A percentile compares a stretch with the other conserved stretches of the same genome.
These are phyloP conservation scores for Jamesozyma rosinii DNA, from an alignment of 805 yeast genomes.

Conservation along the genomic window DNA sequence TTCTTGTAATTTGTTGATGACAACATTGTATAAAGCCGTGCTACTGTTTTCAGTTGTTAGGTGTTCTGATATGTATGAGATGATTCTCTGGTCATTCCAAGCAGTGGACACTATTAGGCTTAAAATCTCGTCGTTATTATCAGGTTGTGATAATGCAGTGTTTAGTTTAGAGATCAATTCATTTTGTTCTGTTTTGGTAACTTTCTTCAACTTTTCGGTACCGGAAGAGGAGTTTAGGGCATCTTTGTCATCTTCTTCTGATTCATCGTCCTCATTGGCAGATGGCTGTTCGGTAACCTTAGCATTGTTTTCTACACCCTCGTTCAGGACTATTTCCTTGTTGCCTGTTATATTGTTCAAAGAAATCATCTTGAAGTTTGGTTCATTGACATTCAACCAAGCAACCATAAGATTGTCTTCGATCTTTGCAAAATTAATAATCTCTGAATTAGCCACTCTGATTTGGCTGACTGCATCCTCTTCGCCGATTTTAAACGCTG, in stretches of 20 bases:
- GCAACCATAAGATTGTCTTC: slow-evolving; percentile 24
- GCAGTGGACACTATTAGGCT: slow-evolving; percentile 14
- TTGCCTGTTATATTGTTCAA: slow-evolving; percentile 14
- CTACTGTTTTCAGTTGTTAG: slow-evolving; percentile 35
- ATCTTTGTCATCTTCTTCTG: slow-evolving; percentile 19
- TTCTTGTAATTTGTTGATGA: slow-evolving; percentile 39
- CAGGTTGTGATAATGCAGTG: slow-evolving; percentile 19
- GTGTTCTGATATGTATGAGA: slow-evolving; percentile 30
- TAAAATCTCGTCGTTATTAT: slow-evolving; percentile 21
- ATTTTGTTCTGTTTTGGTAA: slow-evolving; percentile 20
- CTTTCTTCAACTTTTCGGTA: slow-evolving; percentile 9
- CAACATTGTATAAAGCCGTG: slow-evolving; percentile 36
- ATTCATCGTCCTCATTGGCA: neutral
- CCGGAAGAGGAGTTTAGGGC: slow-evolving; percentile 13
- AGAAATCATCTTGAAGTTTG: slow-evolving; percentile 28
- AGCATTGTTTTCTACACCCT: slow-evolving; percentile 5
- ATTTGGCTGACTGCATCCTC: slow-evolving; percentile 30
- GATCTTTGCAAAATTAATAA: slow-evolving; percentile 19
- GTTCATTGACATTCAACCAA: slow-evolving; percentile 34
- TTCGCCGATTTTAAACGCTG: slow-evolving; percentile 26
- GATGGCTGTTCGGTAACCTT: neutral
- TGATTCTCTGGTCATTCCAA: slow-evolving; percentile 26
- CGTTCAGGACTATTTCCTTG: slow-evolving; percentile 24
- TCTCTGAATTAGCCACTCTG: slow-evolving; percentile 20
- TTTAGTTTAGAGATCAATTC: slow-evolving; percentile 24